Conservation (phyloP, 2,329 filamentous ascomycete species). For the Sarocladium brachiariae region DNA sequence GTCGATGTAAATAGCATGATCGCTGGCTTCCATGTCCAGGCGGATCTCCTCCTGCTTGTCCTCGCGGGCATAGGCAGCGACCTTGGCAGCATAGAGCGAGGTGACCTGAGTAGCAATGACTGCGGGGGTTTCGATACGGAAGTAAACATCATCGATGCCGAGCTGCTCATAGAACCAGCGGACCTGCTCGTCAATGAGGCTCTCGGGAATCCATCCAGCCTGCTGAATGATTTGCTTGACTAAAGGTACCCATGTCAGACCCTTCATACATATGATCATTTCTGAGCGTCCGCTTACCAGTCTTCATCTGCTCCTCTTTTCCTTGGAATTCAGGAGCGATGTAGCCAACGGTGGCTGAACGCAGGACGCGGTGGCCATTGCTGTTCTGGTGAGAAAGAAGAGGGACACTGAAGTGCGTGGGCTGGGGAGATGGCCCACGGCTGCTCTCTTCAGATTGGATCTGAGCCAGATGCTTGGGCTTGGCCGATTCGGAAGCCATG, state of each 20-base stretch:
- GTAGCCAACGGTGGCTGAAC: constrained; percentile 88
- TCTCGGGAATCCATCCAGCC: constrained; percentile 77
- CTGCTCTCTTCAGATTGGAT: constrained; percentile 32
- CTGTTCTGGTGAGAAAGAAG: constrained; percentile 42
- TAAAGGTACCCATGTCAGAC: constrained; percentile 24
- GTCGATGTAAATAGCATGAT: constrained; percentile 98
- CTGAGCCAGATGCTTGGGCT: constrained; percentile 35
- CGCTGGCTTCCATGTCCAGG: constrained; percentile 86
- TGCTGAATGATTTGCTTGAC: constrained; percentile 75
- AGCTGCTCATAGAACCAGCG: constrained; percentile 97
- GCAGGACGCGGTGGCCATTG: constrained; percentile 66
- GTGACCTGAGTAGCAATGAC: constrained; percentile 92
- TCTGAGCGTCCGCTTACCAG: too few species aligned
- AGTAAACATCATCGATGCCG: constrained; percentile 98
- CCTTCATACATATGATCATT: too few species aligned
- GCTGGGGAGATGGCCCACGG: constrained; percentile 77
- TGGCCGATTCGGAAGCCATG: constrained; percentile 23
- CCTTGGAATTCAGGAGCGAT: constrained; percentile 90
- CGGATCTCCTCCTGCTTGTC: constrained; percentile 93
- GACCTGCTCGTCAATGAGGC: constrained; percentile 78
- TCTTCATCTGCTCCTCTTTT: constrained; percentile 83
- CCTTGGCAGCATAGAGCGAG: constrained; percentile 93
- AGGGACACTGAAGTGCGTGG: constrained; percentile 74
- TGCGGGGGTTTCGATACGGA: constrained; percentile 78
- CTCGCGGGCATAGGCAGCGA: constrained; percentile 85